Percentiles rank a stretch among this genome's conserved stretches.
Evolutionary conservation across 192 early-diverging fungal species (phyloP).

Genomic region (Mortierella antarctica): DNA sequence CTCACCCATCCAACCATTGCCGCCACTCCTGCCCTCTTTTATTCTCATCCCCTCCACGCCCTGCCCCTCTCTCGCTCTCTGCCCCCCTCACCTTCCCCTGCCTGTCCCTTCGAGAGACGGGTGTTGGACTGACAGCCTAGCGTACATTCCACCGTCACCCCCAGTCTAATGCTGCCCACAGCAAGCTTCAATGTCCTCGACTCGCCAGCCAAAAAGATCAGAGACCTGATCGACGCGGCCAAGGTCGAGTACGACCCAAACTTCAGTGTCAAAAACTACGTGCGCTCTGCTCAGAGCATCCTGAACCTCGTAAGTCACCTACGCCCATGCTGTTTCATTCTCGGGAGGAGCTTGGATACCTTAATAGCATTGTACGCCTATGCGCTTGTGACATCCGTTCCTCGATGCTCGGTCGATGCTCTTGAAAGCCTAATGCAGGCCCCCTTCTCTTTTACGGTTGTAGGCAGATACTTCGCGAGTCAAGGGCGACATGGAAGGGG

Average conservation of each 20-base stretch:
- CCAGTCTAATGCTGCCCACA: background rate
- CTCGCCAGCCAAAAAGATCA: constrained; percentile 50
- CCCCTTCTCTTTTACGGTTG: background rate
- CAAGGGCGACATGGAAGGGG: constrained; percentile 40
- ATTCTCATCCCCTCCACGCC: background rate
- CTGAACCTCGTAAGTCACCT: constrained; percentile 22
- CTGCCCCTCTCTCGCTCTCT: background rate
- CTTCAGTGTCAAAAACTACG: constrained; percentile 25
- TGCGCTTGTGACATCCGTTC: background rate
- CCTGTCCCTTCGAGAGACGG: background rate
- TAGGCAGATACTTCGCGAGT: constrained; percentile 35
- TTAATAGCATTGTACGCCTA: background rate
- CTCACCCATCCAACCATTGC: background rate
- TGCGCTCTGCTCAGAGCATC: constrained; percentile 38
- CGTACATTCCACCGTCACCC: background rate
- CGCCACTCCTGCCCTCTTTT: background rate
- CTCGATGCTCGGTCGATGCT: background rate
- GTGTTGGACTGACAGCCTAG: background rate
- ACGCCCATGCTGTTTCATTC: background rate
- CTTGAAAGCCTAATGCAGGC: background rate
- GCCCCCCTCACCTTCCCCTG: no score
- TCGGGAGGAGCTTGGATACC: background rate
- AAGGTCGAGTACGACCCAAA: constrained; percentile 26
- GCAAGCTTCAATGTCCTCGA: constrained; percentile 27
- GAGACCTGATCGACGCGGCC: constrained; percentile 13